Conservation (phyloP, 306 rosid genomes). For the Quercus aquifolioides region DNA sequence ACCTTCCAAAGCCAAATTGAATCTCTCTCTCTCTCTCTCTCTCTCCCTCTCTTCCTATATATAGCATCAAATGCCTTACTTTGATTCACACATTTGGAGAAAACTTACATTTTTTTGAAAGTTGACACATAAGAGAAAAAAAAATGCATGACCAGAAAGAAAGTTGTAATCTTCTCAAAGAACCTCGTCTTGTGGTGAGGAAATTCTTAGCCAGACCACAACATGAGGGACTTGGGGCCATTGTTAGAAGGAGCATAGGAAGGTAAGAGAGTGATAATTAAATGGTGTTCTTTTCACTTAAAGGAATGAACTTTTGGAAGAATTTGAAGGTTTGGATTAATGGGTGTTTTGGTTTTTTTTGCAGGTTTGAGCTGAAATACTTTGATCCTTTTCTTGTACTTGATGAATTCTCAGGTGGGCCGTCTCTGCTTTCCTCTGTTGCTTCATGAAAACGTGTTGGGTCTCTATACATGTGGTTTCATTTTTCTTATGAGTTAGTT, state of each 20-base stretch:
- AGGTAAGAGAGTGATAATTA: conserved; percentile 34
- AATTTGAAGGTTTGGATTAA: conserved; percentile 26
- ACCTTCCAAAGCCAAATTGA: conserved; percentile 23
- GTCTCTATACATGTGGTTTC: background rate
- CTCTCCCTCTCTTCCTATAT: conserved; percentile 19
- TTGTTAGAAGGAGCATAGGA: conserved; percentile 98
- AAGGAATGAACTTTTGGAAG: background rate
- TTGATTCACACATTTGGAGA: conserved; percentile 25
- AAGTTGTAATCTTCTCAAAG: conserved; percentile 13
- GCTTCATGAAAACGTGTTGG: background rate
- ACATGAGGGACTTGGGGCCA: conserved; percentile 87
- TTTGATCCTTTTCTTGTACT: conserved; percentile 90
- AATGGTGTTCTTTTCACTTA: background rate
- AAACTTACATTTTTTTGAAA: background rate
- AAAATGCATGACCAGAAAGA: conserved; percentile 49
- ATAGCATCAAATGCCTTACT: conserved; percentile 18
- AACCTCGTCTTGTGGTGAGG: conserved; percentile 67
- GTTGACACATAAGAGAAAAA: background rate
- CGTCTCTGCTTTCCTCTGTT: conserved; percentile 26
- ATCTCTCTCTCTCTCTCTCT: background rate
- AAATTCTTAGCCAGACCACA: conserved; percentile 92
- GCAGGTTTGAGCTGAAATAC: conserved; percentile 85
- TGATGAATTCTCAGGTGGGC: conserved; percentile 96
- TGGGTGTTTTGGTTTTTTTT: conserved; percentile 13
- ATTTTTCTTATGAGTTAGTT: conserved; percentile 17